Evolutionary conservation across 2,329 filamentous ascomycete species (phyloP), one percentile per base, ranked within the genome.

Genomic region (Pestalotiopsis sp.): DNA sequence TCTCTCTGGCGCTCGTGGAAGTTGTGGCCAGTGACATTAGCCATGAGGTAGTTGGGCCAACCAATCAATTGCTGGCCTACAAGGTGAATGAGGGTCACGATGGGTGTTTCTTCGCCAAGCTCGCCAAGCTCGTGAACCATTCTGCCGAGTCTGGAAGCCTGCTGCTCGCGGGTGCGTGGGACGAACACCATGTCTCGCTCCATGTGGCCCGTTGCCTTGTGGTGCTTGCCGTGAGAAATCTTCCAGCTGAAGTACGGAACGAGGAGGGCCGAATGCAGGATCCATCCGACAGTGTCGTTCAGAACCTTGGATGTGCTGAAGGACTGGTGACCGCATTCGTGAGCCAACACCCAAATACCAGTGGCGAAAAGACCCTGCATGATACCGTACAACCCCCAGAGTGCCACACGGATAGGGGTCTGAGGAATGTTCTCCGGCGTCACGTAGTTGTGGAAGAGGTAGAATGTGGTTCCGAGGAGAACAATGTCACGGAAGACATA

Each of bases 241-340:
- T 99, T 97, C 96, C 96, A 99, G 80, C 94, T 97, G 86, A 98
- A 99, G 86, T 98, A 99, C 25, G 96, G 96, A 63, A 99, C 95
- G 68, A 98, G 87, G 52, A 98, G 90, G 59, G 90, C 82, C 49
- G 95, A 97, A 85, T 98, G 95, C 75, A 93, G 89, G 79, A 97
- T 81, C 93, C 93, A 98, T 77, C 95, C 95, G 69, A 96, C 94
- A 31, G 93, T 89, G 82, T 98, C 94, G 85, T 98, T 98, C 79
- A 98, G 83, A 12, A 90, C 84, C 85, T 93, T 95, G 77, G 93
- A 98, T n/a, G 93, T 86, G 58, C 96, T 98, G 86, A 99, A 98
- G 70, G 96, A 92, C 81, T 96, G 93, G 84, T 99, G 96, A 73
- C 96, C 96, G 80, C 96, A 99, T 87, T 99, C 96, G 84, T 99